phyloP scores from a whole-genome alignment of 257 asterid genomes.

The Scutellaria galericulata region DNA sequence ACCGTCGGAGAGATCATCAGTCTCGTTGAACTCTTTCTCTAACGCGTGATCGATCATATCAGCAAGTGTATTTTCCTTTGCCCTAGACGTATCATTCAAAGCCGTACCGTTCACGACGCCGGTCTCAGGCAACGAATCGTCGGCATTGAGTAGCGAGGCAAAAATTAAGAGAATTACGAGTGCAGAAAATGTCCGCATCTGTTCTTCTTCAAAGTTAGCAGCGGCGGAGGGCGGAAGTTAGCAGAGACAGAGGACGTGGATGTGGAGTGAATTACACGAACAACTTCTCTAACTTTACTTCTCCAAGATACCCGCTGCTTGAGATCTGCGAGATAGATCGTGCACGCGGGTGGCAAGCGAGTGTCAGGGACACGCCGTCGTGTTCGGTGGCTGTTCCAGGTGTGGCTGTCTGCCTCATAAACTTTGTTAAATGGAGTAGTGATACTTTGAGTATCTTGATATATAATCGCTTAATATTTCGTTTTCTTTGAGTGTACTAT shows the following conservation, averaged over 20 bases:
- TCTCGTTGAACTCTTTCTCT: slow-evolving; percentile 80
- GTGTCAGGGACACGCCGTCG: slow-evolving; percentile 42
- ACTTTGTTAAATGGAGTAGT: neutral
- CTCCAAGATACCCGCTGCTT: slow-evolving; percentile 43
- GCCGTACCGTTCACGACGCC: slow-evolving; percentile 40
- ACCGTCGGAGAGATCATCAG: slow-evolving; percentile 72
- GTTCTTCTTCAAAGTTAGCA: slow-evolving; percentile 2
- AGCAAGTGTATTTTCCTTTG: slow-evolving; percentile 59
- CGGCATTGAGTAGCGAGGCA: slow-evolving; percentile 44
- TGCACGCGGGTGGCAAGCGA: neutral
- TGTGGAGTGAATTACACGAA: slow-evolving; percentile 35
- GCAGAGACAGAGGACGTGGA: slow-evolving; percentile 31
- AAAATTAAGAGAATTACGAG: slow-evolving; percentile 34
- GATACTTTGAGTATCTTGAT: no score
- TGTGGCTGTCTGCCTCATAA: no score
- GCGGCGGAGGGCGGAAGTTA: slow-evolving; percentile 30
- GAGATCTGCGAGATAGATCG: slow-evolving; percentile 38
- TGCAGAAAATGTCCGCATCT: slow-evolving; percentile 37
- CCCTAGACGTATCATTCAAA: slow-evolving; percentile 40
- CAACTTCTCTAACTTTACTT: slow-evolving; percentile 34
- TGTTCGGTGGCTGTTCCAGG: slow-evolving; percentile 12
- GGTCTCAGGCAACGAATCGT: slow-evolving; percentile 40
- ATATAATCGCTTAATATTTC: no score
- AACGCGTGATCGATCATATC: slow-evolving; percentile 69
- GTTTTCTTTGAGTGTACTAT: no score